A percentile compares a stretch with the other conserved stretches of the same genome.
These are phyloP conservation scores for Stellera chamaejasme DNA, from an alignment of 345 rosid genomes.

Conservation along the genomic window DNA sequence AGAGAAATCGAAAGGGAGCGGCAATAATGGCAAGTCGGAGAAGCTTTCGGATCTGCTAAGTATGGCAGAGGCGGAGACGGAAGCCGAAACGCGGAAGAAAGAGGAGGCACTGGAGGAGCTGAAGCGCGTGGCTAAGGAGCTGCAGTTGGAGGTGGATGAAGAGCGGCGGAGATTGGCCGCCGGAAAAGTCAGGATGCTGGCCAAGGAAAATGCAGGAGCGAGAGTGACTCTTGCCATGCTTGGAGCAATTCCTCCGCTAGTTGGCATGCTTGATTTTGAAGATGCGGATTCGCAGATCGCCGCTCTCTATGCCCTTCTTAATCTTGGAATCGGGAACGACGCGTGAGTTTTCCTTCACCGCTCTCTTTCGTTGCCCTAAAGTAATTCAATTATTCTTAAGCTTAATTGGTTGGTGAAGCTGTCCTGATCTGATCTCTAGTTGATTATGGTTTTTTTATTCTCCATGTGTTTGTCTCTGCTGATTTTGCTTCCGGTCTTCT, in stretches of 20 bases:
- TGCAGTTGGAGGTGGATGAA: slow-evolving; percentile 39
- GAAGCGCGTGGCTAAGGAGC: slow-evolving; percentile 56
- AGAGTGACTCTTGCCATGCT: slow-evolving; percentile 86
- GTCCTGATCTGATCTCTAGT: neutral
- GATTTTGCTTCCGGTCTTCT: neutral
- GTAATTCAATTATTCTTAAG: slow-evolving; percentile 2
- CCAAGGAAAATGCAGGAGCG: slow-evolving; percentile 66
- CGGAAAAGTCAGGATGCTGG: slow-evolving; percentile 47
- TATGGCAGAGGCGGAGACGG: slow-evolving; percentile 64
- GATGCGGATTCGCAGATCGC: slow-evolving; percentile 50
- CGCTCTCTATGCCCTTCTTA: slow-evolving; percentile 80
- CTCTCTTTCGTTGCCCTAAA: neutral
- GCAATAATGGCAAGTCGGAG: slow-evolving; percentile 42
- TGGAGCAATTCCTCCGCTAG: slow-evolving; percentile 86
- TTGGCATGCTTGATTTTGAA: slow-evolving; percentile 66
- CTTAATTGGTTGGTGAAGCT: neutral
- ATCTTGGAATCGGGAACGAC: slow-evolving; percentile 89
- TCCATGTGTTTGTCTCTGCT: neutral
- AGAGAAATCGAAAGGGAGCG: neutral
- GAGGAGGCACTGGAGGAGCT: slow-evolving; percentile 60
- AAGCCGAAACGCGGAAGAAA: slow-evolving; percentile 55
- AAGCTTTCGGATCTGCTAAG: slow-evolving; percentile 76
- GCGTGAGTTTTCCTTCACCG: slow-evolving; percentile 35
- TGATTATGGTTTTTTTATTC: neutral
- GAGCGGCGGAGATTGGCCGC: slow-evolving; percentile 43